phyloP scores from a whole-genome alignment of 176 grass and related monocot genomes.

The Pontederia paniculata region DNA sequence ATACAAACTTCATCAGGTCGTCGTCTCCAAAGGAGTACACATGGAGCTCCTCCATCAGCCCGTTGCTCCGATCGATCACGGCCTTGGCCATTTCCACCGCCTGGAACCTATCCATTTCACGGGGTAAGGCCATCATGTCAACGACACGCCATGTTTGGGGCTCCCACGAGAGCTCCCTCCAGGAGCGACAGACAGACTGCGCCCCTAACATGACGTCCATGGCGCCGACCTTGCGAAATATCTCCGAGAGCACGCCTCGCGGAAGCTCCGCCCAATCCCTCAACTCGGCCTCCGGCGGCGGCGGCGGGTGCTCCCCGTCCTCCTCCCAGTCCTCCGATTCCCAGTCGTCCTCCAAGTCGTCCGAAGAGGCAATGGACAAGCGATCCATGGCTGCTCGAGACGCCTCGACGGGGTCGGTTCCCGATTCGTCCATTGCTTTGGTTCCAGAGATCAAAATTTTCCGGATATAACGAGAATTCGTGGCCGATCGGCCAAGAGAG shows the following conservation, averaged over 20 bases:
- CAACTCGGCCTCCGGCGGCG: conserved; percentile 8
- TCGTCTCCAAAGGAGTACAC: no score
- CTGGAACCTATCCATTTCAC: conserved; percentile 16
- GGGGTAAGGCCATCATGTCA: conserved; percentile 26
- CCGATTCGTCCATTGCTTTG: no score
- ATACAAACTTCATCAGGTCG: no score
- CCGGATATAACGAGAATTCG: no score
- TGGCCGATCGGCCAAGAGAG: no score
- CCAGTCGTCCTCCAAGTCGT: no score
- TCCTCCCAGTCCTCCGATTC: no score
- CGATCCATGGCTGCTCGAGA: no score
- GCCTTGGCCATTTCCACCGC: conserved; percentile 29
- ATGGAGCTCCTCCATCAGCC: no score
- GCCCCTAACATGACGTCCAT: conserved; percentile 23
- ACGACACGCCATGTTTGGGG: conserved; percentile 31
- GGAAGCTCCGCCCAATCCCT: conserved; percentile 39
- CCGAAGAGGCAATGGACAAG: no score
- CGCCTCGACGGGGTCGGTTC: no score
- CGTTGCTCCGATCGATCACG: neutral
- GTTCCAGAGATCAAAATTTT: no score
- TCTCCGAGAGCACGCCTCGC: conserved; percentile 28
- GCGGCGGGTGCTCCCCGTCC: neutral
- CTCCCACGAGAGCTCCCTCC: conserved; percentile 14
- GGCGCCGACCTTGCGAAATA: conserved; percentile 33
- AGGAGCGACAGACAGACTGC: conserved; percentile 32